These are phyloP conservation scores for Fusarium sp. DNA, from an alignment of 2,329 filamentous ascomycete genomes.

Conservation along the genomic window DNA sequence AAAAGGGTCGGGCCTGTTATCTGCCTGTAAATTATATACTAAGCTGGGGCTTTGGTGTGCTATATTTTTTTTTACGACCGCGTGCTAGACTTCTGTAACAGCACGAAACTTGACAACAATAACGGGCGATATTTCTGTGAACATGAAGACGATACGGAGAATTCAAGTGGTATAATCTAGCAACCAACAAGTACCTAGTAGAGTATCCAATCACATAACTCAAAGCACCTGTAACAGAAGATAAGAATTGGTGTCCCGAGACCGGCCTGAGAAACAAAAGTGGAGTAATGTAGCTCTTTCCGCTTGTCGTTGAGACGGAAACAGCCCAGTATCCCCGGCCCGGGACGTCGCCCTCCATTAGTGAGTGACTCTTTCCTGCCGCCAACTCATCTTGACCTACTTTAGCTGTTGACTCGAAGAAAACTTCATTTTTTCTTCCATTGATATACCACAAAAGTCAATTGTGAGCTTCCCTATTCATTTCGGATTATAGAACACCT, in stretches of 20 bases:
- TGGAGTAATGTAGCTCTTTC: conserved; percentile 21
- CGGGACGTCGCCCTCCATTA: conserved; percentile 24
- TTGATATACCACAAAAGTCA: conserved; percentile 17
- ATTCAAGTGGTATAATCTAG: too few species aligned
- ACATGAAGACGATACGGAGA: too few species aligned
- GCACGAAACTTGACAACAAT: not conserved
- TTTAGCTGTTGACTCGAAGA: conserved; percentile 26
- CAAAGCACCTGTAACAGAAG: not conserved
- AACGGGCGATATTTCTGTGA: too few species aligned
- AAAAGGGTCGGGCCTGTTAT: too few species aligned
- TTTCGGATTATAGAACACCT: not conserved
- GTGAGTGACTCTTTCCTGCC: conserved; percentile 41
- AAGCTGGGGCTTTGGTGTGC: too few species aligned
- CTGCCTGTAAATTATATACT: too few species aligned
- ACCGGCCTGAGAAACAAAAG: conserved; percentile 25
- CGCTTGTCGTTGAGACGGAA: conserved; percentile 9
- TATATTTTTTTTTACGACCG: too few species aligned
- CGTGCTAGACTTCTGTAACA: not conserved
- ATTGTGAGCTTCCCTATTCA: conserved; percentile 1
- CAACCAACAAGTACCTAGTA: too few species aligned
- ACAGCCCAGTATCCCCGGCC: conserved; percentile 5
- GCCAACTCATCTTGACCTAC: conserved; percentile 31
- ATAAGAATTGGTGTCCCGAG: conserved; percentile 17
- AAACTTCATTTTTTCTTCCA: conserved; percentile 23
- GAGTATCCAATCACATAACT: too few species aligned